These are phyloP conservation scores for Chlorella vulgaris DNA, from an alignment of 139 green algal species.

Conservation along the genomic window DNA sequence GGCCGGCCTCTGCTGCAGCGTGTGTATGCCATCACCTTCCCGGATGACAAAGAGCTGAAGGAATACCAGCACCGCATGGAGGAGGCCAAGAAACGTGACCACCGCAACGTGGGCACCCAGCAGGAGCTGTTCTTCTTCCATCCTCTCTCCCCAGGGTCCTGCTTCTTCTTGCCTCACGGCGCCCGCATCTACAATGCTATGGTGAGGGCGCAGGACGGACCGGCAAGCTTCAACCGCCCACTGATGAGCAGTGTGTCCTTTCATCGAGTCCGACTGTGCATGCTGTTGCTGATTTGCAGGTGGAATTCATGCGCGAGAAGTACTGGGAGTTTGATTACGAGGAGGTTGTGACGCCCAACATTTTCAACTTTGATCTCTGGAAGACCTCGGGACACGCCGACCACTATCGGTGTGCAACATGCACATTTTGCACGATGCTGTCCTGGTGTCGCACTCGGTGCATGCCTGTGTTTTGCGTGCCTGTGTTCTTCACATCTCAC, in stretches of 20 bases:
- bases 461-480: no score
- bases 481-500: no score
- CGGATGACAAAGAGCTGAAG: slow-evolving; percentile 92
- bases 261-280: no score
- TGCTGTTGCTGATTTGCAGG: no score
- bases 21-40: slow-evolving; percentile 98
- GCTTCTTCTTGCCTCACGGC: slow-evolving; percentile 95
- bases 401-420: slow-evolving; percentile 83
- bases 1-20: slow-evolving; percentile 63
- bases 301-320: slow-evolving; percentile 82
- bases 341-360: slow-evolving; percentile 97
- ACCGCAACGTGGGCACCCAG: slow-evolving; percentile 88
- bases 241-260: no score
- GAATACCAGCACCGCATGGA: slow-evolving; percentile 94
- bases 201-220: slow-evolving; percentile 36
- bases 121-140: slow-evolving; percentile 98
- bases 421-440: neutral
- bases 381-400: slow-evolving; percentile 92
- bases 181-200: slow-evolving; percentile 95
- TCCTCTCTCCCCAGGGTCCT: slow-evolving; percentile 83
- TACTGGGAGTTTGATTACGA: slow-evolving; percentile 98
- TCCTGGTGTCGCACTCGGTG: no score
- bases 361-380: slow-evolving; percentile 99
- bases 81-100: slow-evolving; percentile 99
- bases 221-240: no score